Percentiles rank a stretch among this genome's conserved stretches.
phyloP scores from a whole-genome alignment of 805 yeast genomes.

The Myxozyma vanderwaltii region DNA sequence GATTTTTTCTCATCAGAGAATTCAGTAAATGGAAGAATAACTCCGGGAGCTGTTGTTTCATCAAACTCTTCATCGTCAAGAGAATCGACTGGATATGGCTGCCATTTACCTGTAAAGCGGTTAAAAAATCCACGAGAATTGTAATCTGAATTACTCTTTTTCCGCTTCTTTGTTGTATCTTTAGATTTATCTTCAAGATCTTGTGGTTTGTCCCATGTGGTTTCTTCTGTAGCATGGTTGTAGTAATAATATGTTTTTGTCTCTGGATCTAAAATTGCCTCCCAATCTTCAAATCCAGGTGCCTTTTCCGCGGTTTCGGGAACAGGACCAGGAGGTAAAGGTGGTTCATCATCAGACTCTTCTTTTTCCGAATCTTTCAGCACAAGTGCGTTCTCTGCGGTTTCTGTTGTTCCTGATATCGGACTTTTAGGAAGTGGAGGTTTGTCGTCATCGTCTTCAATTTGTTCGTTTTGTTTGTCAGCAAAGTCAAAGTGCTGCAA shows the following conservation, averaged over 20 bases:
- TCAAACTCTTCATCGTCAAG: conserved; percentile 16
- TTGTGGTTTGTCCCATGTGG: conserved; percentile 39
- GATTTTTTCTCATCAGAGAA: conserved; percentile 17
- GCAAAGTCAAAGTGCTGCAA: no score
- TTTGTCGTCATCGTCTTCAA: not conserved
- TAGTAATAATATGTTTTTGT: conserved; percentile 36
- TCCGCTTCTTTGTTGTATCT: not conserved
- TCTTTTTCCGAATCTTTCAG: not conserved
- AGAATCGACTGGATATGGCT: conserved; percentile 12
- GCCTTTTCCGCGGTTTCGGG: conserved; percentile 27
- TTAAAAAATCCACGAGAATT: conserved; percentile 28
- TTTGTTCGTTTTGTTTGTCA: no score
- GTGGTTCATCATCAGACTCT: conserved; percentile 29
- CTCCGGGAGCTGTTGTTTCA: conserved; percentile 16
- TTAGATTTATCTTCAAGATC: not conserved
- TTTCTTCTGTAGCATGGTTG: conserved; percentile 35
- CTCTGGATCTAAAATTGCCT: conserved; percentile 36
- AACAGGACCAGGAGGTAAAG: conserved; percentile 34
- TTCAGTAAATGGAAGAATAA: conserved; percentile 24
- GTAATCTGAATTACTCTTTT: conserved; percentile 4
- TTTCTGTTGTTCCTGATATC: not conserved
- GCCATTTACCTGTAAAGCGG: conserved; percentile 29
- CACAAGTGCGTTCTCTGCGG: not conserved
- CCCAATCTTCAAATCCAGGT: conserved; percentile 37
- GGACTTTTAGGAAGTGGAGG: conserved; percentile 1